Evolutionary conservation across 768 basidiomycete species (phyloP).

Genomic region (Boletus eberwhitei): DNA sequence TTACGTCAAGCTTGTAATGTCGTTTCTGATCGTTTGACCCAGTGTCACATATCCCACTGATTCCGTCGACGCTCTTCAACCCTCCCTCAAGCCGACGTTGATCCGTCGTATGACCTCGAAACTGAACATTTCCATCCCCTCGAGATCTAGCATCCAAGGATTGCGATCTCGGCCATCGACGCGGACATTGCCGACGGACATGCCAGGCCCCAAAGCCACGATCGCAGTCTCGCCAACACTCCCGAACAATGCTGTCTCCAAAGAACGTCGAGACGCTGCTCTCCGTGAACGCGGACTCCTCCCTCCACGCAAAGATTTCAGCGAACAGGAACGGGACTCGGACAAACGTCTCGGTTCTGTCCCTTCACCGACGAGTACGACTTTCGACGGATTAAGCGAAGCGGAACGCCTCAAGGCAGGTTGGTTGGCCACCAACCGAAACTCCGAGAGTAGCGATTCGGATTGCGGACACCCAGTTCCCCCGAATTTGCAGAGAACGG

Average conservation of each 20-base stretch:
- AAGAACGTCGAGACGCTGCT: conserved; percentile 43
- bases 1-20: not conserved
- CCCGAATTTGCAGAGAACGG: not conserved
- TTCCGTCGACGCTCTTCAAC: not conserved
- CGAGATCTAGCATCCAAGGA: not conserved
- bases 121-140: conserved; percentile 22
- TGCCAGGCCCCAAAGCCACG: not conserved
- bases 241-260: conserved; percentile 25
- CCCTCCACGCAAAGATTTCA: conserved; percentile 41
- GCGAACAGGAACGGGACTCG: conserved; percentile 40
- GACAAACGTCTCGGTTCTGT: conserved; percentile 38
- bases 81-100: conserved; percentile 14
- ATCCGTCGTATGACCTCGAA: conserved; percentile 32
- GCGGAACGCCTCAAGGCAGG: conserved; percentile 52
- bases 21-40: conserved; percentile 1
- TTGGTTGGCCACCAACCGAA: conserved; percentile 46
- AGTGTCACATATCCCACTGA: not conserved
- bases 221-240: conserved; percentile 10
- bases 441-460: conserved; percentile 25
- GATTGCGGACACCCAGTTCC: conserved; percentile 2
- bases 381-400: conserved; percentile 34
- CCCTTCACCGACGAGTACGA: conserved; percentile 28
- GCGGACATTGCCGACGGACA: conserved; percentile 7
- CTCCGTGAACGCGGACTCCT: conserved; percentile 58
- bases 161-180: conserved; percentile 14